These are phyloP conservation scores for Aspergillus sp. DNA, from an alignment of 2,329 filamentous ascomycete genomes.

Conservation along the genomic window DNA sequence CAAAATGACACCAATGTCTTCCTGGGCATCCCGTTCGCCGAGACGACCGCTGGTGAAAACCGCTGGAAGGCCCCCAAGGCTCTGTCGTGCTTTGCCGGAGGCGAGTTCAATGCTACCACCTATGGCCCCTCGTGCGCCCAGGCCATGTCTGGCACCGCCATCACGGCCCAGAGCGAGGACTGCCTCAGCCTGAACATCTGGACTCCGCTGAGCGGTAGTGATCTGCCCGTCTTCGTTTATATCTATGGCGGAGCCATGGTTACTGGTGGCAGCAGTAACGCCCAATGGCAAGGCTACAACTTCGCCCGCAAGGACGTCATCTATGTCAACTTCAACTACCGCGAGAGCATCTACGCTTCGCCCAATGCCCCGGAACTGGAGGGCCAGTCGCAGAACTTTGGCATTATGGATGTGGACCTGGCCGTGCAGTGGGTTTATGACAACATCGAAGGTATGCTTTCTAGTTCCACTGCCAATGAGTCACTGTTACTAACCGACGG, in stretches of 20 bases:
- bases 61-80: constrained; percentile 25
- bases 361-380: constrained; percentile 23
- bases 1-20: constrained; percentile 28
- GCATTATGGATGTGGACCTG: constrained; percentile 23
- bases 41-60: constrained; percentile 23
- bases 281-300: constrained; percentile 26
- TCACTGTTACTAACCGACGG: neutral
- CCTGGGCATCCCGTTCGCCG: constrained; percentile 27
- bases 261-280: constrained; percentile 26
- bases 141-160: constrained; percentile 24
- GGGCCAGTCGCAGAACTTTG: constrained; percentile 26
- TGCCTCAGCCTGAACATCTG: constrained; percentile 27
- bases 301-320: constrained; percentile 27
- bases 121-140: constrained; percentile 26
- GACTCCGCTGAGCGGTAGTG: constrained; percentile 17
- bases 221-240: constrained; percentile 48
- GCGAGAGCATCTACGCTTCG: constrained; percentile 25
- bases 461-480: neutral
- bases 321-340: constrained; percentile 28
- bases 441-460: constrained; percentile 22
- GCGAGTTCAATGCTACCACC: constrained; percentile 18
- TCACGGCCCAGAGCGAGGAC: constrained; percentile 25
- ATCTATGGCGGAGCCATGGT: constrained; percentile 66
- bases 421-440: constrained; percentile 24
- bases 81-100: constrained; percentile 11